Base-by-base conservation (phyloP, 176 grass and related monocot genomes). In the Pharus latifolius region DNA sequence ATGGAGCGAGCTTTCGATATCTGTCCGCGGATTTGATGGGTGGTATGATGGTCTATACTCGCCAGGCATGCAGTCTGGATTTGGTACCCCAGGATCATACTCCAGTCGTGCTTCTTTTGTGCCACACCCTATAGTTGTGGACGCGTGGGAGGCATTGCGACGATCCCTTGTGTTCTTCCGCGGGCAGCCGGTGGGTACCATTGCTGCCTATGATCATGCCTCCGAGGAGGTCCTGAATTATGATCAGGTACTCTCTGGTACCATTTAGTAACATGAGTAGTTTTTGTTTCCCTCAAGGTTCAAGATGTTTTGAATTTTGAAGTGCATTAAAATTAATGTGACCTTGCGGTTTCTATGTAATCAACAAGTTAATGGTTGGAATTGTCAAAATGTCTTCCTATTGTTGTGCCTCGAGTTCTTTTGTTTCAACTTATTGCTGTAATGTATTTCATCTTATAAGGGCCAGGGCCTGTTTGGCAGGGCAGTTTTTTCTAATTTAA, bases 161-260 rank as follows among this genome's bases (percentile, higher is more conserved):
- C 70, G 58, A 33, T 78, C 74, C 2, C 35, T 84, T 25, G 81
- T 78, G 61, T 84, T 54, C 33, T 84, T 70, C 48, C 58, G 44
- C 7, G 47, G 55, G 12, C 64, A 65, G 31, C 81, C 81, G 1
- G 74, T 84, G 7, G 81, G 81, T 3, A 84, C 81, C 7, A 84
- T 84, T 65, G 81, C 73, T 17, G 81, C 80, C 15, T 70, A 69
- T 38, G 80, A 83, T 70, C 80, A 83, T 38, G 72, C 80, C 13
- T 76, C 80, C 1, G 81, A 84, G 30, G 81, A 84, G 59, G 74
- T 78, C 34, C 65, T 84, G 26, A 84, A 84, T 65, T 84, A 84
- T 65, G 73, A 84, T 70, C 81, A 84, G 73, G 81, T 84, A 69
- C 49, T 44, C 45, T n/a, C n/a, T n/a, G n/a, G n/a, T n/a, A n/a